Base-by-base conservation (phyloP, 352 stramenopile species). In the Globisporangium rhizosaccharum region DNA sequence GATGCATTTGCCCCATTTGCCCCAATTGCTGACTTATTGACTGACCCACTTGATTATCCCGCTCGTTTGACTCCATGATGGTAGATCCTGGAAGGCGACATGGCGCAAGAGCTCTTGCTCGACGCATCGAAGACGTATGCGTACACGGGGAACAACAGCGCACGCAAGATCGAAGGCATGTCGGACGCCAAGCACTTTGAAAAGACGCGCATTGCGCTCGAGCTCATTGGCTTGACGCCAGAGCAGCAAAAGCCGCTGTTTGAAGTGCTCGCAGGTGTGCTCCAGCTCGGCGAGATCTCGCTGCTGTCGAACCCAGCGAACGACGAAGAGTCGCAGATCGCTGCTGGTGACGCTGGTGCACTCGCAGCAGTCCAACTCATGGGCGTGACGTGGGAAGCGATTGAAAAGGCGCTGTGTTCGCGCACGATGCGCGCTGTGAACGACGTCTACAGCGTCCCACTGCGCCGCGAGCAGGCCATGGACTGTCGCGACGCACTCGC, bases 251-350 rank as follows among this genome's bases (percentile, higher is more conserved):
- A 70, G n/a, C 76, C 85, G 9, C 79, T 99, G 18, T 98, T 99
- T 59, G 73, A 90, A 51, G 79, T 98, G 36, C 75, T 96, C 10
- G 86, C 86, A 14, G 97, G 92, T 59, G 76, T 99, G 25, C 68
- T 99, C 30, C 96, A 99, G 53, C 77, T 98, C 20, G 97, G 96
- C 36, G 97, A 99, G 62, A 75, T 98, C 9, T 69, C 76, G 12
- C 79, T 98, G 61, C 68, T 75, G 39, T 82, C 85, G 0, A 82
- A 92, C 51, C 67, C 75, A 11, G 61, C 64, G 48, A 86, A 95
- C 59, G 84, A 94, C 57, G 85, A 95, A 56, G 81, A 92, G 41
- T 92, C 85, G 33, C 59, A 79, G 25, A 86, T 95, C 30, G 52
- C 64, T 0, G 54, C 72, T n/a, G 70, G 64, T 5, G 80, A 92